These are phyloP conservation scores for Pseudocercospora eumusae DNA, from an alignment of 2,329 filamentous ascomycete species.

Conservation along the genomic window DNA sequence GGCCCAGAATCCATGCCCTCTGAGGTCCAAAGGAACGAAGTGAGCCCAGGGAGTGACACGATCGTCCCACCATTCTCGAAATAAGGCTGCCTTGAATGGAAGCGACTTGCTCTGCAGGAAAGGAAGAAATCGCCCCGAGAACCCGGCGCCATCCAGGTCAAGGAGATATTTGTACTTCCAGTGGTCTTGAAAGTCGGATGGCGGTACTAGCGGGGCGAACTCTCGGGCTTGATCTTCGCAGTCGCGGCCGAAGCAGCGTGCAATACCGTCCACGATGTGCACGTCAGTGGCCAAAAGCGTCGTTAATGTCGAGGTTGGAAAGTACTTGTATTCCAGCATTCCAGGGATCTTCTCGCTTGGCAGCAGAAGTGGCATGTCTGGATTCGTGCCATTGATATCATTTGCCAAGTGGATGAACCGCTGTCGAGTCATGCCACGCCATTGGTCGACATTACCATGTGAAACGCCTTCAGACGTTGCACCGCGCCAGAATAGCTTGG, in stretches of 20 bases:
- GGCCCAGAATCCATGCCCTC: constrained; percentile 72
- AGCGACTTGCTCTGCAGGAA: constrained; percentile 67
- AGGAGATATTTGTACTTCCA: constrained; percentile 71
- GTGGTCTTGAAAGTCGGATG: constrained; percentile 57
- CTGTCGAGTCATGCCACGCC: constrained; percentile 68
- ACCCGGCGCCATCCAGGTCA: constrained; percentile 68
- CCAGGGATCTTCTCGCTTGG: constrained; percentile 38
- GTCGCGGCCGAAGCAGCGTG: constrained; percentile 57
- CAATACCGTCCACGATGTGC: constrained; percentile 60
- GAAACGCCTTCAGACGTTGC: constrained; percentile 59
- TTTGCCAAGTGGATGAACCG: constrained; percentile 72
- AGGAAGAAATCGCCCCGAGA: constrained; percentile 65
- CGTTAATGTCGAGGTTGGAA: constrained; percentile 58
- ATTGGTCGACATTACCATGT: constrained; percentile 53
- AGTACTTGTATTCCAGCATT: constrained; percentile 59
- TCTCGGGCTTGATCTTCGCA: constrained; percentile 57
- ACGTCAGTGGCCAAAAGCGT: constrained; percentile 57
- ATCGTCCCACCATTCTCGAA: constrained; percentile 77
- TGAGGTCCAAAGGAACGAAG: constrained; percentile 74
- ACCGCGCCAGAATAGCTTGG: constrained; percentile 74
- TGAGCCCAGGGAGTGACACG: constrained; percentile 75
- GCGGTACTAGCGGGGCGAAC: constrained; percentile 49
- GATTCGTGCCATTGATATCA: constrained; percentile 54
- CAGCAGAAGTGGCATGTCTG: constrained; percentile 59
- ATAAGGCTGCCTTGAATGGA: constrained; percentile 71